phyloP scores from a whole-genome alignment of 495 filamentous ascomycete genomes.

The Penicillium crystallinum region DNA sequence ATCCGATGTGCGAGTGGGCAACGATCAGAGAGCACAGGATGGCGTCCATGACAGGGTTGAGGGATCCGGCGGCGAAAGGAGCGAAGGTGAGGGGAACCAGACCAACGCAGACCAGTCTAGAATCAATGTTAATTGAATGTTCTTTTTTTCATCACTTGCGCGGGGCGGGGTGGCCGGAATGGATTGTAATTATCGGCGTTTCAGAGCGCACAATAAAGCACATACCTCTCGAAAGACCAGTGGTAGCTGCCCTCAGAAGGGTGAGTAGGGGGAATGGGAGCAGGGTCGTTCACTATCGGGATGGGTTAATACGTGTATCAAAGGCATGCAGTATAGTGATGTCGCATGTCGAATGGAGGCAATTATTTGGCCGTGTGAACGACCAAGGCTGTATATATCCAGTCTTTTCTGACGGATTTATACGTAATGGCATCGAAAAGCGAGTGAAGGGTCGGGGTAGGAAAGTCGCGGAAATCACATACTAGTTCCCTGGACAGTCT shows the following conservation, averaged over 20 bases:
- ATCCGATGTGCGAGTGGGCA: slow-evolving; percentile 91
- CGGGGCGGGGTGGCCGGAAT: neutral
- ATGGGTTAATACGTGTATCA: slow-evolving; percentile 3
- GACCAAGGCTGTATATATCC: neutral
- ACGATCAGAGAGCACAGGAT: slow-evolving; percentile 76
- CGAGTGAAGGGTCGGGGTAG: slow-evolving; percentile 4
- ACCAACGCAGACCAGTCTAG: slow-evolving; percentile 62
- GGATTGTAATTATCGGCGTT: neutral
- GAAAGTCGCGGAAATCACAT: slow-evolving; percentile 30
- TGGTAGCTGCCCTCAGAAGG: slow-evolving; percentile 91
- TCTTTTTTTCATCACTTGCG: neutral
- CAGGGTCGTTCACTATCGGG: slow-evolving; percentile 76
- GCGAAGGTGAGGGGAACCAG: slow-evolving; percentile 83
- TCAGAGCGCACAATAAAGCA: neutral
- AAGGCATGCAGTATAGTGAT: neutral
- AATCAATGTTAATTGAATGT: slow-evolving; percentile 3
- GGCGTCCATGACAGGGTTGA: slow-evolving; percentile 86
- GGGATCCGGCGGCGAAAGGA: slow-evolving; percentile 84
- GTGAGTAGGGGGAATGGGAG: slow-evolving; percentile 61
- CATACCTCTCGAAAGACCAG: slow-evolving; percentile 91
- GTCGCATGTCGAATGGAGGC: neutral
- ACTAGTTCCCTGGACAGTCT: slow-evolving; percentile 75
- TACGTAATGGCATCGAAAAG: neutral
- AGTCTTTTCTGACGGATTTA: neutral
- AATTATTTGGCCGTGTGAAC: neutral